Evolutionary conservation across 108 stramenopile genomes (phyloP).

Genomic region (Cyclotella kingstonii): DNA sequence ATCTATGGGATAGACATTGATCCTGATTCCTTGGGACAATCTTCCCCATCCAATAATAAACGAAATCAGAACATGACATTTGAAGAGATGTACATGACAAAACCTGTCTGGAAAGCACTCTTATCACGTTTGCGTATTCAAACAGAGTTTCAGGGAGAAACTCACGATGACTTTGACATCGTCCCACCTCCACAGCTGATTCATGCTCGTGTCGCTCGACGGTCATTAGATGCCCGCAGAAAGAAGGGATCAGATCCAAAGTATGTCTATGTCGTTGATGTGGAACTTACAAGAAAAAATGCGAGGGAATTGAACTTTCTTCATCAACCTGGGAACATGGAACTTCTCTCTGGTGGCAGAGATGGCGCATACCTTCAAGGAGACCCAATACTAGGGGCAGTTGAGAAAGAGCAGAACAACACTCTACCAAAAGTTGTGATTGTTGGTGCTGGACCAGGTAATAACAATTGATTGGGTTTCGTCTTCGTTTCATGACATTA

Average conservation of each 20-base stretch:
- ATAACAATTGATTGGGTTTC: neutral
- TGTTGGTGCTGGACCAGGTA: conserved; percentile 79
- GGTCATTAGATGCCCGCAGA: conserved; percentile 78
- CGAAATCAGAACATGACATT: conserved; percentile 1
- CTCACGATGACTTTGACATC: neutral
- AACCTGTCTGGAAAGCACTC: conserved; percentile 43
- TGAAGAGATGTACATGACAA: conserved; percentile 40
- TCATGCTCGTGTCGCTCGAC: conserved; percentile 64
- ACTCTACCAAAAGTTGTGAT: conserved; percentile 50
- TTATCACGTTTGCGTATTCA: conserved; percentile 39
- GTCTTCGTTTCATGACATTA: neutral
- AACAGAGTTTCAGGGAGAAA: neutral
- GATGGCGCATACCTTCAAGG: conserved; percentile 1
- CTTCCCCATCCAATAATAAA: neutral
- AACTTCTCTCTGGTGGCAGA: too few relatives aligned
- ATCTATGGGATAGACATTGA: conserved; percentile 68
- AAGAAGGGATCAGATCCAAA: conserved; percentile 45
- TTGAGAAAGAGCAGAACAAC: neutral
- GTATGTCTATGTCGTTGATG: conserved; percentile 77
- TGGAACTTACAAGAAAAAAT: conserved; percentile 25
- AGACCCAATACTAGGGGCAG: conserved; percentile 1
- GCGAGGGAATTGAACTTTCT: conserved; percentile 27
- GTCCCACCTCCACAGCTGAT: conserved; percentile 34
- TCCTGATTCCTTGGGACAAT: conserved; percentile 56
- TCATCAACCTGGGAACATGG: conserved; percentile 52